Evolutionary conservation across 805 yeast genomes (phyloP).

Genomic region (Saccharomycopsis sp.): DNA sequence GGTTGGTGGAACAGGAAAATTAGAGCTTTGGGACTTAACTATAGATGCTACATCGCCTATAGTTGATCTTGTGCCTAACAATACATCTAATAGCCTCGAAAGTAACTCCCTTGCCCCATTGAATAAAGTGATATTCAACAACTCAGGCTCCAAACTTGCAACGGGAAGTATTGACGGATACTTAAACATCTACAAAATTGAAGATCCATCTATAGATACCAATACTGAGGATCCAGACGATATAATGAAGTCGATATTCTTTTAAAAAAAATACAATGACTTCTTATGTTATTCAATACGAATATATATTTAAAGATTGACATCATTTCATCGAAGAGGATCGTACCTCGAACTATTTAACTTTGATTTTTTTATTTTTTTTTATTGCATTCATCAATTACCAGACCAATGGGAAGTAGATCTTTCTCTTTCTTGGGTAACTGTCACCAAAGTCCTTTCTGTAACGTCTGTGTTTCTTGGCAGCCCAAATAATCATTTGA

Average conservation of each 20-base stretch:
- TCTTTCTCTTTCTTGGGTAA: conserved; percentile 75
- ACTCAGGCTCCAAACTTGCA: conserved; percentile 8
- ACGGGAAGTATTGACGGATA: conserved; percentile 19
- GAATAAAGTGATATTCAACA: conserved; percentile 8
- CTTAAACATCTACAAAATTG: conserved; percentile 9
- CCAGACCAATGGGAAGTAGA: conserved; percentile 68
- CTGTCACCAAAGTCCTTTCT: conserved; percentile 63
- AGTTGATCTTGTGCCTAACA: not conserved
- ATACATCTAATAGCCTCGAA: not conserved
- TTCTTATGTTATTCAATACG: too few relatives aligned
- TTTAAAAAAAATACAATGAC: not conserved
- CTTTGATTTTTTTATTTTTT: not conserved
- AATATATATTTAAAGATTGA: too few relatives aligned
- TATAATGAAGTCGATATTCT: not conserved
- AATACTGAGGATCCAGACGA: conserved; percentile 1
- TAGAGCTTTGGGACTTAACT: conserved; percentile 30
- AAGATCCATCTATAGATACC: not conserved
- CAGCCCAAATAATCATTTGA: conserved; percentile 93
- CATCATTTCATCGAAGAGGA: not conserved
- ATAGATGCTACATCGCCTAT: conserved; percentile 26
- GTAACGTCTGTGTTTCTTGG: conserved; percentile 70
- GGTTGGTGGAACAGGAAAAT: conserved; percentile 25
- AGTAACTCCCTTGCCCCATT: not conserved
- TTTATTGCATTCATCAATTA: conserved; percentile 26
- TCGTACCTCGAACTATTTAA: not conserved